Evolutionary conservation across 257 asterid genomes (phyloP), one percentile per base, ranked within the genome.

Genomic region (Nicotiana paniculata): DNA sequence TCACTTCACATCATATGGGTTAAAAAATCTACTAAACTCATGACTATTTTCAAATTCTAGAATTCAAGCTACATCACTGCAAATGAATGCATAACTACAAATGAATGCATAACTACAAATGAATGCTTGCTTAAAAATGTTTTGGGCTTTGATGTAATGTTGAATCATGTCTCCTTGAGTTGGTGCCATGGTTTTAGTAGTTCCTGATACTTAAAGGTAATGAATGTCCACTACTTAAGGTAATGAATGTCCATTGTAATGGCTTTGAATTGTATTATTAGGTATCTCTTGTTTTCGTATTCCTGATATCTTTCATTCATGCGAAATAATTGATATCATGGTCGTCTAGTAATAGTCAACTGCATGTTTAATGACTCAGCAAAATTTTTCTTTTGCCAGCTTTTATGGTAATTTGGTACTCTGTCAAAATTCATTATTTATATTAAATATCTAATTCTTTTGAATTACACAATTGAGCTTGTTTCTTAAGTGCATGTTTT

Each of bases 401-500:
- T 69, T 37, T 37, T 37, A 18, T 69, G 28, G 77, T 39, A n/a
- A 32, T 37, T 55, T n/a, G 55, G 5, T 69, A 17, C 77, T 30
- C 12, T 35, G 54, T 37, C 55, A 35, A 69, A 37, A 69, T 54
- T 37, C 32, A 69, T 69, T 37, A n/a, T 37, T n/a, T 37, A 37
- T 9, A 68, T 37, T 26, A 69, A 53, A 18, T 37, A 69, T 37
- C 18, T 35, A 18, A 68, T 68, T 35, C 55, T 68, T 68, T 28
- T 68, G 39, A 68, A 37, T 37, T 68, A 10, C 77, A 37, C 55
- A 10, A 69, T 54, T 37, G 55, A 37, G 55, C 77, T 37, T 69
- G 77, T 70, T 37, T 69, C 57, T 39, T 69, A 39, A 69, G 77
- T 70, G 58, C 59, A 70, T 70, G 57, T 69, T 39, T 69, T 39